Evolutionary conservation across 2,329 filamentous ascomycete species (phyloP).

Genomic region (Sporothrix globosa): DNA sequence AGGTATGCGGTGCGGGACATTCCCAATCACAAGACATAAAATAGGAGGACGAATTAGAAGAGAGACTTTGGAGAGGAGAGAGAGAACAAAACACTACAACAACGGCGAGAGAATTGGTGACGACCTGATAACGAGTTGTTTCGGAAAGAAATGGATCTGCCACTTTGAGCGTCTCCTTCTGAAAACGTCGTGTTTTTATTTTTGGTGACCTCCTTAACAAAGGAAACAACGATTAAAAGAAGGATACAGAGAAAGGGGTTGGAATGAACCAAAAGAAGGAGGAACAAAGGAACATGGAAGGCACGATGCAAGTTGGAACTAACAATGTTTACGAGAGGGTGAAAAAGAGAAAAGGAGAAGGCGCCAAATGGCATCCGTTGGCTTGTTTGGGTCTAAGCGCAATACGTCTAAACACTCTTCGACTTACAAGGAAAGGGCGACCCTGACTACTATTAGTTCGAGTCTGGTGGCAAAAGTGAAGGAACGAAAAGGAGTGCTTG

Average conservation of each 20-base stretch:
- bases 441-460: background rate
- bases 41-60: no score
- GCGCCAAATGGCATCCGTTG: constrained; percentile 10
- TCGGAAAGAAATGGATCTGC: constrained; percentile 2
- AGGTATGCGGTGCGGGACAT: background rate
- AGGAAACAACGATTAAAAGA: constrained; percentile 1
- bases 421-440: constrained; percentile 20
- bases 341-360: constrained; percentile 20
- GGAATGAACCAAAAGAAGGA: background rate
- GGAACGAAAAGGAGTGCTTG: background rate
- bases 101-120: background rate
- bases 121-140: background rate
- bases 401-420: background rate
- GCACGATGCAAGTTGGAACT: background rate
- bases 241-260: background rate
- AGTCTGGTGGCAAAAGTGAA: background rate
- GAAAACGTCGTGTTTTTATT: constrained; percentile 18
- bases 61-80: no score
- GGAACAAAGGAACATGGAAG: background rate
- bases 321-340: constrained; percentile 1
- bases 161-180: background rate
- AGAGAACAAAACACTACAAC: background rate
- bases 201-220: constrained; percentile 9
- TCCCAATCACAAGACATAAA: constrained; percentile 12
- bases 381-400: background rate